These are phyloP conservation scores for Penicillium tannophilum DNA, from an alignment of 495 filamentous ascomycete species.

Conservation along the genomic window DNA sequence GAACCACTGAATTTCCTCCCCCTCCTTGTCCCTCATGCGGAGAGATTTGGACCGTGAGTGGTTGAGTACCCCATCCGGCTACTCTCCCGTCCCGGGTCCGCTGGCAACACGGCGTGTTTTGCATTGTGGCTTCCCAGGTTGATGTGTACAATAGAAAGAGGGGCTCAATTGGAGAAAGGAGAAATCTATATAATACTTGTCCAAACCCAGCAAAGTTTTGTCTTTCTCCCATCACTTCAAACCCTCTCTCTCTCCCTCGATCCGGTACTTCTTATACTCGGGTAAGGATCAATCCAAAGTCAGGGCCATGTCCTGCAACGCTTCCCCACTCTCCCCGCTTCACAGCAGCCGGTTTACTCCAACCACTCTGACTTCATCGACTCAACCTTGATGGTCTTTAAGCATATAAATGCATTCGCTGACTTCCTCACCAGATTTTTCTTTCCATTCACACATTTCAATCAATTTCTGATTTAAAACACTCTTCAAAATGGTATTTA, in stretches of 20 bases:
- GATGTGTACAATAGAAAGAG: neutral
- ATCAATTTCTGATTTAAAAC: slow-evolving; percentile 12
- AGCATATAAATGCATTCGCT: slow-evolving; percentile 20
- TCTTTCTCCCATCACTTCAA: slow-evolving; percentile 2
- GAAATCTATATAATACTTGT: slow-evolving; percentile 1
- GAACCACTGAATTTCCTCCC: slow-evolving; percentile 15
- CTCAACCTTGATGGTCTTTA: neutral
- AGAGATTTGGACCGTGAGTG: slow-evolving; percentile 20
- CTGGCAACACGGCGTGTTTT: neutral
- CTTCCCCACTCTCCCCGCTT: slow-evolving; percentile 3
- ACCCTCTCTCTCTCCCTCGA: neutral
- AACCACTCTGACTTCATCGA: slow-evolving; percentile 28
- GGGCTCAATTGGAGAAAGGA: slow-evolving; percentile 4
- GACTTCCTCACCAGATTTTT: slow-evolving; percentile 14
- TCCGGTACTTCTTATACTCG: neutral
- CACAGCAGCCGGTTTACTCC: slow-evolving; percentile 16
- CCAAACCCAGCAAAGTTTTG: neutral
- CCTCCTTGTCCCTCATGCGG: slow-evolving; percentile 28
- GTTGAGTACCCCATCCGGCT: slow-evolving; percentile 15
- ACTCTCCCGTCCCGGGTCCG: slow-evolving; percentile 10
- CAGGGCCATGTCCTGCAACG: neutral
- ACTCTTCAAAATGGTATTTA: slow-evolving; percentile 69
- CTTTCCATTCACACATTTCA: slow-evolving; percentile 8
- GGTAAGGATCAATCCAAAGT: neutral
- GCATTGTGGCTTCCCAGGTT: neutral